Base-by-base conservation (phyloP, 768 basidiomycete genomes). In the Collybiopsis confluens region DNA sequence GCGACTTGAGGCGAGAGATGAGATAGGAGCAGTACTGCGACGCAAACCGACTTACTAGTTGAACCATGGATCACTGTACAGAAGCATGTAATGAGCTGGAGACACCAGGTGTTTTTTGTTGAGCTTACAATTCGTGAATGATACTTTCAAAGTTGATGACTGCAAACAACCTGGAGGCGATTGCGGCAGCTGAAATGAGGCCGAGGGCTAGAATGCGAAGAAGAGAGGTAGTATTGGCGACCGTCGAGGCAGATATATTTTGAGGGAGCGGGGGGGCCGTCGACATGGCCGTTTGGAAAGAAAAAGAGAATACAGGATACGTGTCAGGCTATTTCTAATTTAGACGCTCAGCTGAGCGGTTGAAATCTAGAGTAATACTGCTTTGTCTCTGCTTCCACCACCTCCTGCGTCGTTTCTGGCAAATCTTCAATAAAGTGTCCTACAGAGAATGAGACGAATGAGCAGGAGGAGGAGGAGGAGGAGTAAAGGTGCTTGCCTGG, bases 61-160 rank as follows among this genome's bases (percentile, higher is more conserved):
- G 73, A 99, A 98, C 97, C 97, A 98, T 59, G 95, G 93, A 65
- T 97, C 95, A 66, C 94, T 96, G 65, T 61, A 56, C 43, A 54
- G 28, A 62, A 45, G 37, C 59, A 52, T 49, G n/a, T n/a, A n/a
- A n/a, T n/a, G n/a, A n/a, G n/a, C n/a, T n/a, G n/a, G n/a, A n/a
- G n/a, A n/a, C n/a, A n/a, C n/a, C n/a, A n/a, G n/a, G n/a, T n/a
- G n/a, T n/a, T n/a, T n/a, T n/a, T n/a, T n/a, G n/a, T n/a, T n/a
- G n/a, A n/a, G n/a, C 93, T 62, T 59, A 97, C 94, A 98, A 98
- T 78, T 98, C 97, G 70, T 98, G 96, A 63, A 99, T 98, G 63
- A 99, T 93, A 79, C 93, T 96, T 75, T 99, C 97, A 68, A 97
- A 98, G 62, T 98, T 92, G 58, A 98, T 75, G 63, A 99, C 97